Evolutionary conservation across 2,329 filamentous ascomycete genomes (phyloP).

Genomic region (Zasmidium cellare): DNA sequence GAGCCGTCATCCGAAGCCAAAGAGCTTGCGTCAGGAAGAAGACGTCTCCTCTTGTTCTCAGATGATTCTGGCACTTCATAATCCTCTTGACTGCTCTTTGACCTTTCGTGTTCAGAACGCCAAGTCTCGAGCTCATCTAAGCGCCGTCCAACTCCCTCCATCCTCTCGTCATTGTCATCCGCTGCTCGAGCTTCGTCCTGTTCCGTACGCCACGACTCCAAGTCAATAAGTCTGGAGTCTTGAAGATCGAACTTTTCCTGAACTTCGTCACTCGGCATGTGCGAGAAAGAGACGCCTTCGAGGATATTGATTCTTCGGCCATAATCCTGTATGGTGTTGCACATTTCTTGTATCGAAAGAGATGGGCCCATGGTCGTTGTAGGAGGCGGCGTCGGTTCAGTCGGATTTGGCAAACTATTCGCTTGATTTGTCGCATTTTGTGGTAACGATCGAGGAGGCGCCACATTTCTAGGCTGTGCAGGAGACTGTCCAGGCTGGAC

Average conservation of each 20-base stretch:
- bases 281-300: constrained; percentile 69
- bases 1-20: constrained; percentile 41
- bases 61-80: constrained; percentile 30
- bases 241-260: constrained; percentile 66
- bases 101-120: constrained; percentile 22
- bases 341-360: constrained; percentile 44
- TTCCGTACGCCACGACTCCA: constrained; percentile 56
- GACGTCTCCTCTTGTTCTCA: constrained; percentile 33
- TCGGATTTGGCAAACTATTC: constrained; percentile 2
- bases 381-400: constrained; percentile 8
- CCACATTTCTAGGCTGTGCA: background rate
- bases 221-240: constrained; percentile 67
- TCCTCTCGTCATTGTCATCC: constrained; percentile 40
- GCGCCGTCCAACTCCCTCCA: constrained; percentile 55
- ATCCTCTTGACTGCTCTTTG: constrained; percentile 28
- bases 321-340: constrained; percentile 50
- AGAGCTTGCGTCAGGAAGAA: constrained; percentile 35
- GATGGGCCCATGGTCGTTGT: constrained; percentile 15
- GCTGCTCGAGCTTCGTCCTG: constrained; percentile 27
- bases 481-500: background rate
- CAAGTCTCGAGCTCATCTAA: constrained; percentile 66
- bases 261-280: constrained; percentile 67
- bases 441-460: background rate
- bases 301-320: constrained; percentile 66
- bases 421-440: constrained; percentile 5